phyloP scores from a whole-genome alignment of 257 asterid species.

The Asclepias syriaca region DNA sequence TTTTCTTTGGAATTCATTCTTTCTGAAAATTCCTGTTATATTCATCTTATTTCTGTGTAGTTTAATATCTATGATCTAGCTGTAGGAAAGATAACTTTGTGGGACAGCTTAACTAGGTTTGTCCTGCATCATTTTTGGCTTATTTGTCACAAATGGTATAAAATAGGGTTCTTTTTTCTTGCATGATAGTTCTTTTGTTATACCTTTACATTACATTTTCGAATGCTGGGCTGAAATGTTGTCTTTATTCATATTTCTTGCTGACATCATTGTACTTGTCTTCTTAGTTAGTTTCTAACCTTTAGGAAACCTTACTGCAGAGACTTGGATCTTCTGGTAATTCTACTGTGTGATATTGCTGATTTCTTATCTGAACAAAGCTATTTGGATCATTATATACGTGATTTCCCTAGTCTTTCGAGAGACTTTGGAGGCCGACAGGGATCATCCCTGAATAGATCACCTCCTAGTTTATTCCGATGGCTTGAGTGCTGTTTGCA shows the following conservation, averaged over 20 bases:
- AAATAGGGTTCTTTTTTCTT: neutral
- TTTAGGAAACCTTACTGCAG: conserved; percentile 29
- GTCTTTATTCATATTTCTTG: neutral
- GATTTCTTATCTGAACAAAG: conserved; percentile 53
- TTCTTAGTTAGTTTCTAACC: conserved; percentile 4
- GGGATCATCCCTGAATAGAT: conserved; percentile 29
- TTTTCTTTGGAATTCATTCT: too few relatives aligned
- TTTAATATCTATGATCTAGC: too few relatives aligned
- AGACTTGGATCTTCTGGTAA: conserved; percentile 83
- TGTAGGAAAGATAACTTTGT: too few relatives aligned
- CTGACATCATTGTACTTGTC: conserved; percentile 5
- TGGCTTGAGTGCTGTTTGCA: conserved; percentile 86
- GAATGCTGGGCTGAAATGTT: neutral
- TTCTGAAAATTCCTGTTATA: too few relatives aligned
- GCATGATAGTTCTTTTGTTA: neutral
- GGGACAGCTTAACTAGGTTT: too few relatives aligned
- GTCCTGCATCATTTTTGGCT: too few relatives aligned
- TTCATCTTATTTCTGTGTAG: too few relatives aligned
- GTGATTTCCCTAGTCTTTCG: conserved; percentile 72
- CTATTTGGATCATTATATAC: conserved; percentile 85
- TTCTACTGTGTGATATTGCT: conserved; percentile 65
- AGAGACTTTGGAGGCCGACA: conserved; percentile 35
- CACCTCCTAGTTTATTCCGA: conserved; percentile 81
- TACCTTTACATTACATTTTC: neutral
- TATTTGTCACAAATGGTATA: neutral